Evolutionary conservation across 148 eudicot genomes (phyloP), one percentile per base, ranked within the genome.

Genomic region (Camellia japonica): DNA sequence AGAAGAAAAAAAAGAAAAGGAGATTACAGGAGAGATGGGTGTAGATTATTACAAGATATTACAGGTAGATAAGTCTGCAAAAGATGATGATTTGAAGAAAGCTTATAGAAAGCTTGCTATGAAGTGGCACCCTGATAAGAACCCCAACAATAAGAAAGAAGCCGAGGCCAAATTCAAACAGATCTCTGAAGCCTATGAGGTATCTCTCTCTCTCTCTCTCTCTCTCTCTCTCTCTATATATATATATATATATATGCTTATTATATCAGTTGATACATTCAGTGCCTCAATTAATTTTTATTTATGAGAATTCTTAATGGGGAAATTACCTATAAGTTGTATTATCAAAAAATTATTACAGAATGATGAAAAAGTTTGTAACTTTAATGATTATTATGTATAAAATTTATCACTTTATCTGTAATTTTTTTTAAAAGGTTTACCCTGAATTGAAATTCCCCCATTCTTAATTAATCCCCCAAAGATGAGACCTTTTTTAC

Each of bases 81-180:
- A 59, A 12, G 90, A 89, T 23, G 92, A 89, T 3, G 90, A 89
- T 52, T 82, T 89, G 86, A 87, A 87, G 90, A 89, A 89, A 79
- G 87, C 92, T 76, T 89, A 89, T 68, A 80, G 87, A 44, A 85
- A 85, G 65, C 82, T 87, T 9, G 91, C 88, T 0, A 85, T 81
- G 88, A 83, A 84, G 66, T 88, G 91, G 91, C 91, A 88, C 56
- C 91, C 91, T 75, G 91, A 88, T 74, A 88, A 88, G 78, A 88
- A 88, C 62, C 86, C 87, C 19, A 82, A 80, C 64, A 89, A 89
- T 23, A 83, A 89, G 80, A 84, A 89, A 64, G 90, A 87, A 16
- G 91, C 91, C 46, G 91, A 87, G 78, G 88, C 87, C 58, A 87
- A 89, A 87, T 89, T 89, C 86, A 89, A 89, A 71, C 87, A 82